Percentiles rank a stretch among this genome's conserved stretches.
Conservation (phyloP, 306 rosid species). For the Malus asiatica region DNA sequence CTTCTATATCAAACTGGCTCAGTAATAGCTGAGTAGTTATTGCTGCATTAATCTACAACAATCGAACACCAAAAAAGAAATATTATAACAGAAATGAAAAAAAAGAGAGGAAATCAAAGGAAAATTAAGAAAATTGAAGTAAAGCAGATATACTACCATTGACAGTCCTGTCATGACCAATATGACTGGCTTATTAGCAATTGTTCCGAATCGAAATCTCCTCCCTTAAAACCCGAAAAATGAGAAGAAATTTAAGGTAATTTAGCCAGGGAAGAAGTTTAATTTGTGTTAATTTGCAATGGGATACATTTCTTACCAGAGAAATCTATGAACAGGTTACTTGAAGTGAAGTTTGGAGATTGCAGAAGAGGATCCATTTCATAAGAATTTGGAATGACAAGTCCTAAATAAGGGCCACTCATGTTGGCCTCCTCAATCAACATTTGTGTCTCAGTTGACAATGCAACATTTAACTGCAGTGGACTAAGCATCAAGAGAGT, state of each 20-base stretch:
- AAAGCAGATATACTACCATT: slow-evolving; percentile 12
- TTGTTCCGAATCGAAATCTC: slow-evolving; percentile 32
- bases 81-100: too few relatives aligned
- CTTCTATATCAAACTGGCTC: slow-evolving; percentile 40
- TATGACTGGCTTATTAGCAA: slow-evolving; percentile 20
- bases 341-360: slow-evolving; percentile 29
- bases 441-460: slow-evolving; percentile 13
- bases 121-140: background rate
- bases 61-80: background rate
- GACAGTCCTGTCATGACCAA: slow-evolving; percentile 35
- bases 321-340: slow-evolving; percentile 24
- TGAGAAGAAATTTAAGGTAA: background rate
- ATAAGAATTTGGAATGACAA: slow-evolving; percentile 43
- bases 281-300: background rate
- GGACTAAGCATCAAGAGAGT: slow-evolving; percentile 11
- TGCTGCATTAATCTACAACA: slow-evolving; percentile 44
- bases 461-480: slow-evolving; percentile 23
- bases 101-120: background rate
- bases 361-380: slow-evolving; percentile 51
- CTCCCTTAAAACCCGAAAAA: slow-evolving; percentile 12
- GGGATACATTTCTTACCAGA: slow-evolving; percentile 22
- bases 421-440: slow-evolving; percentile 23
- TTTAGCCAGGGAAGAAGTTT: background rate
- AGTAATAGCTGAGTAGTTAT: slow-evolving; percentile 53
- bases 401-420: slow-evolving; percentile 49